A percentile compares a stretch with the other conserved stretches of the same genome.
These are phyloP conservation scores for Fusarium haematococcum DNA, from an alignment of 2,329 filamentous ascomycete genomes.

Conservation along the genomic window DNA sequence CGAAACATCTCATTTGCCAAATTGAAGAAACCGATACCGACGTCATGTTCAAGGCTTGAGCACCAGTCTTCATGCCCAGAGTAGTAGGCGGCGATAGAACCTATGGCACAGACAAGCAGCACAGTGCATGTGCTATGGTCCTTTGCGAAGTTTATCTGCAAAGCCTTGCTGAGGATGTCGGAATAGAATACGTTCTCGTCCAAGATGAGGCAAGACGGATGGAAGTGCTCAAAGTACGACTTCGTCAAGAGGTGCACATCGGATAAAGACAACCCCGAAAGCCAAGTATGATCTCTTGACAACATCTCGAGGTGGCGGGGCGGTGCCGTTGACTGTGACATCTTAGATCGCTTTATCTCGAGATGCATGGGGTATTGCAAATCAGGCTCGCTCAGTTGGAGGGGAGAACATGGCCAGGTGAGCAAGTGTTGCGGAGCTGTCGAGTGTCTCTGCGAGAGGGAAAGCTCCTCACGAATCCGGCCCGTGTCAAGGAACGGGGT, in stretches of 20 bases:
- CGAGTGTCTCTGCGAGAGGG: constrained; percentile 14
- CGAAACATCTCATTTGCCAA: constrained; percentile 19
- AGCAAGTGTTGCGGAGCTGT: constrained; percentile 28
- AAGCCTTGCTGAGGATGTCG: neutral
- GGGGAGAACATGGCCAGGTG: constrained; percentile 23
- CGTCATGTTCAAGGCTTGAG: neutral
- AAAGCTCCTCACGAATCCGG: constrained; percentile 17
- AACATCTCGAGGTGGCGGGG: neutral
- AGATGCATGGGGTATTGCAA: constrained; percentile 25
- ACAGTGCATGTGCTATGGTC: constrained; percentile 6
- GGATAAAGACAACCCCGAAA: constrained; percentile 19
- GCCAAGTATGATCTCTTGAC: neutral
- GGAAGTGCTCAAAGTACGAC: constrained; percentile 27
- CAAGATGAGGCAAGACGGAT: constrained; percentile 21
- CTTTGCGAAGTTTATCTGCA: constrained; percentile 1
- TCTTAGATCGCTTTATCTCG: constrained; percentile 15
- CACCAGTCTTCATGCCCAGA: constrained; percentile 13
- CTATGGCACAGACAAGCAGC: constrained; percentile 15
- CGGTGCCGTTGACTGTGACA: constrained; percentile 2
- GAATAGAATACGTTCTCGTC: constrained; percentile 23
- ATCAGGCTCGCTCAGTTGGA: constrained; percentile 13
- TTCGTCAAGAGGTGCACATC: constrained; percentile 15
- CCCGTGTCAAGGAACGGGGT: neutral
- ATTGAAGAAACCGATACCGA: constrained; percentile 19
- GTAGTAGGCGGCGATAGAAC: constrained; percentile 12